These are phyloP conservation scores for Backusella circina DNA, from an alignment of 192 early-diverging fungal species.

Conservation along the genomic window DNA sequence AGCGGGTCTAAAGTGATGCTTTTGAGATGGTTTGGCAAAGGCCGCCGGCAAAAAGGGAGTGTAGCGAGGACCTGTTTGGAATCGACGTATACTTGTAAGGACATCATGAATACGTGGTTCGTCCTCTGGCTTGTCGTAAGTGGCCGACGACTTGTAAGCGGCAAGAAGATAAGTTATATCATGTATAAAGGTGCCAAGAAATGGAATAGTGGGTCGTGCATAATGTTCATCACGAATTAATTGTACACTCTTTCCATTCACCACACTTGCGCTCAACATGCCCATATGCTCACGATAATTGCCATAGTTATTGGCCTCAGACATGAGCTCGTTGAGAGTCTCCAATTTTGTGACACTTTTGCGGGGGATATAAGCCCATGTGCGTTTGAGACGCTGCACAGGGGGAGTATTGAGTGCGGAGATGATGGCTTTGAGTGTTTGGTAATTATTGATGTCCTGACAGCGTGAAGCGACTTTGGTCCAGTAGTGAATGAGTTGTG, in stretches of 20 bases:
- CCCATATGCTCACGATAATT: conserved; percentile 63
- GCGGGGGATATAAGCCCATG: conserved; percentile 68
- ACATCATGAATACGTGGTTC: conserved; percentile 63
- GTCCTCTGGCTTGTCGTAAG: conserved; percentile 11
- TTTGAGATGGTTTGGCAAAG: conserved; percentile 49
- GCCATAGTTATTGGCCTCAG: conserved; percentile 70
- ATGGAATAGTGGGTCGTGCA: conserved; percentile 64
- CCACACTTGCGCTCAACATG: conserved; percentile 26
- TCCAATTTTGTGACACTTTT: conserved; percentile 58
- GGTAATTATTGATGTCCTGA: conserved; percentile 64
- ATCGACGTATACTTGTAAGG: conserved; percentile 52
- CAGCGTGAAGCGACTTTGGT: conserved; percentile 64
- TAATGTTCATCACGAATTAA: conserved; percentile 29
- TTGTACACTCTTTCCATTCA: conserved; percentile 19
- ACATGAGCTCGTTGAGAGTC: conserved; percentile 54
- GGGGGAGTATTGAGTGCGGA: conserved; percentile 69
- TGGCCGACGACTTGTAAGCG: conserved; percentile 49
- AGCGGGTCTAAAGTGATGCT: conserved; percentile 54
- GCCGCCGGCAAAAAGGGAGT: conserved; percentile 37
- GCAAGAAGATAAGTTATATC: conserved; percentile 74
- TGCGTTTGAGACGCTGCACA: conserved; percentile 64
- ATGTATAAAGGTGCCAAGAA: conserved; percentile 74
- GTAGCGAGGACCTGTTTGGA: conserved; percentile 60
- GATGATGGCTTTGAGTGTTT: conserved; percentile 68
- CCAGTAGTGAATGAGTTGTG: conserved; percentile 67